phyloP scores from a whole-genome alignment of 2,329 filamentous ascomycete genomes.

The Cercospora zeina region DNA sequence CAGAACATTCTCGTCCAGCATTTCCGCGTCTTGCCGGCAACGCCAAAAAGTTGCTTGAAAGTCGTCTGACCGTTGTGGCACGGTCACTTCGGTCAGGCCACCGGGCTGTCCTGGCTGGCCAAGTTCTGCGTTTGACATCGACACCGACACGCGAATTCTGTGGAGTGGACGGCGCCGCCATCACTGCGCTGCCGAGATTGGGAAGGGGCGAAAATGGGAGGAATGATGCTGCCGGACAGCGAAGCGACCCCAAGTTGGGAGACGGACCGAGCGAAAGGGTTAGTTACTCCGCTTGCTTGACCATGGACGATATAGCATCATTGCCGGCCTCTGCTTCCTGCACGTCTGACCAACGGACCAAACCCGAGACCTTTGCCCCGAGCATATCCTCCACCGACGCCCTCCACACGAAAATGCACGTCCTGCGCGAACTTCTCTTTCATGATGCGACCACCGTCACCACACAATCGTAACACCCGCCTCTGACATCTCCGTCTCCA shows the following conservation, averaged over 20 bases:
- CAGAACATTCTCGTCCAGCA: not conserved
- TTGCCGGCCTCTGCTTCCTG: conserved; percentile 5
- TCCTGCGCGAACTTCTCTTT: conserved; percentile 3
- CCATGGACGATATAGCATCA: conserved; percentile 8
- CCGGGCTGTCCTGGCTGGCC: not conserved
- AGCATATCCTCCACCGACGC: conserved; percentile 5
- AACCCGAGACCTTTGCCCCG: not conserved
- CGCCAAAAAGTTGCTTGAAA: not conserved
- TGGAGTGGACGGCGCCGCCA: not conserved
- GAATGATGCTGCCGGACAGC: conserved; percentile 5
- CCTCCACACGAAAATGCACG: not conserved
- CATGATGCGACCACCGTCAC: conserved; percentile 1
- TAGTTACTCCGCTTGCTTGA: not conserved
- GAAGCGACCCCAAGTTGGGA: conserved; percentile 5
- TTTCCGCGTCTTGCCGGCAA: not conserved
- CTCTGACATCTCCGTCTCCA: conserved; percentile 12
- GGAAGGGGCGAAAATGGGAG: not conserved
- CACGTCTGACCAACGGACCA: conserved; percentile 3
- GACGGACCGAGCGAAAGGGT: conserved; percentile 7
- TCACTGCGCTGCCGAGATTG: conserved; percentile 5
- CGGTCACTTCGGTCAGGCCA: not conserved
- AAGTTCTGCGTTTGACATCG: not conserved
- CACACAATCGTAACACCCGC: conserved; percentile 5
- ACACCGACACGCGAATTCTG: not conserved
- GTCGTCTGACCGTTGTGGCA: not conserved